Base-by-base conservation (phyloP, 1,139 yeast genomes). In the Candida sp. region DNA sequence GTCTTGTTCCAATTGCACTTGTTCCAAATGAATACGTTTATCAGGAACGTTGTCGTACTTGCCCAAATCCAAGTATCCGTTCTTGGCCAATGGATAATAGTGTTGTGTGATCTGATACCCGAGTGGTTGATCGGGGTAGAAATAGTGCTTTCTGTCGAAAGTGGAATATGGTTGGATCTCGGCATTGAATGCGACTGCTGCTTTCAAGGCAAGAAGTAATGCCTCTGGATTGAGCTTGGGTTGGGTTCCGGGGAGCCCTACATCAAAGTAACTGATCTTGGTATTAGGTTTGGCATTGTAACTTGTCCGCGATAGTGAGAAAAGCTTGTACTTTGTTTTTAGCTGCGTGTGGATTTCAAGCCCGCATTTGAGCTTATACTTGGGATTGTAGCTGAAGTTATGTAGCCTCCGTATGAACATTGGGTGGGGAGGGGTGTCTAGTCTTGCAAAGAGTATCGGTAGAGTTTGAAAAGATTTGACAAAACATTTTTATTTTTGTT, bases 21-120 rank as follows among this genome's bases (percentile, higher is more conserved):
- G 97, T 50, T 80, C 85, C 38, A 93, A 84, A 4, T 73, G 59
- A 5, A 86, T 83, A 51, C 79, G 75, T 40, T 73, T 72, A 3
- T 62, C 62, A 6, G 68, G 66, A 1, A 84, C 74, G 6, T 82
- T 86, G 63, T 91, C 97, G 49, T 78, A 69, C 39, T 80, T 69
- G 9, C 60, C 67, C 44, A 94, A 66, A 32, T 65, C 66, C 42
- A 94, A 48, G 23, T 54, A 57, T 0, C 99, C 99, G 46, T 81
- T 75, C 37, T 67, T 75, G 1, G 98, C 96, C 46, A 90, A 75
- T 1, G 99, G 98, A 44, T 80, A 78, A 64, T 82, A 91, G 62
- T 85, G 90, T 69, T 94, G 99, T 0, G 99, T 94, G 50, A 94
- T 87, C 65, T 94, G 99, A 67, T 92, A 94, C 0, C 99, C 99